Base-by-base conservation (phyloP, 139 green algal genomes). In the Chlorella sorokiniana region DNA sequence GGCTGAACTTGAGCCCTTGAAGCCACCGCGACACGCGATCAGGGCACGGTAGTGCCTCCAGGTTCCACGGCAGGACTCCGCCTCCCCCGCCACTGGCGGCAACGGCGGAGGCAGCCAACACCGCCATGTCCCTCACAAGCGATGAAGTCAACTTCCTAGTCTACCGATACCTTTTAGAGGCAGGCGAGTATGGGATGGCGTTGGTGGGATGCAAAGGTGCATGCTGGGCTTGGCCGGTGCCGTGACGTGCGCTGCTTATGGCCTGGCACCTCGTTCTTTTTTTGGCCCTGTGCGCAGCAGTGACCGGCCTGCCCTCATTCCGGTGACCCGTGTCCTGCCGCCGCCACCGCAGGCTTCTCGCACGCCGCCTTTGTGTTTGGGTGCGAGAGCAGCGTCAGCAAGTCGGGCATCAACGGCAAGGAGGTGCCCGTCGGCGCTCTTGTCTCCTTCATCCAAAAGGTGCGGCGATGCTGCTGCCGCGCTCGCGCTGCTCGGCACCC, bases 141-240 rank as follows among this genome's bases (percentile, higher is more conserved):
- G 93, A 98, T 44, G 94, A 98, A 52, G 85, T 99, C 38, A 99
- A 99, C 85, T 98, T 96, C 81, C 84, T 99, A 1, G 91, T 99
- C 5, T 98, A 96, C 76, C 86, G 95, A 23, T 99, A 99, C 80
- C 83, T 99, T 20, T 91, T 98, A 73, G 96, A 99, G 82, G 92
- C 91, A 80, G 94, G 95, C 96, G 70, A 73, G 86, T 56, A 48
- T 38, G 54, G 1, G 54, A 0, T 8, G 31, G n/a, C 37, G 16
- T 51, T n/a, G 4, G 4, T 62, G 63, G 25, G 59, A 67, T 35
- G 16, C 63, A 45, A 11, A 33, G 38, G 59, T 14, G 35, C 27
- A 16, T 25, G 35, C n/a, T 29, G 33, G 33, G 63, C 63, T 69
- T n/a, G n/a, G n/a, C n/a, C n/a, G n/a, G n/a, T 42, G 6, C 3